phyloP scores from a whole-genome alignment of 108 stramenopile genomes.

The Licmophora abbreviata region DNA sequence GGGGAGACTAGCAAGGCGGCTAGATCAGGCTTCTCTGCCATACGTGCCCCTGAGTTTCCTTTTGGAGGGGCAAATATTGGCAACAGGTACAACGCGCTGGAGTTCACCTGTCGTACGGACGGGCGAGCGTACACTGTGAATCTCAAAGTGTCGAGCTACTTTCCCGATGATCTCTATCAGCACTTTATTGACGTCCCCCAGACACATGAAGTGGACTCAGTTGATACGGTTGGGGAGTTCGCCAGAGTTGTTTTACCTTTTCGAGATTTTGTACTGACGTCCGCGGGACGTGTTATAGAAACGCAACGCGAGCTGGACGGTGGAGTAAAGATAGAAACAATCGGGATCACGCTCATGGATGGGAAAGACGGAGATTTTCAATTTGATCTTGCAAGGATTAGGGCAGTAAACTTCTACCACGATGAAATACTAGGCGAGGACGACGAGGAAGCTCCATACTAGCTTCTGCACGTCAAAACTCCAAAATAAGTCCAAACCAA shows the following conservation, averaged over 20 bases:
- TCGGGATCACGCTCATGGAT: slow-evolving; percentile 81
- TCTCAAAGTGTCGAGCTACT: slow-evolving; percentile 53
- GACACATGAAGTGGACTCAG: neutral
- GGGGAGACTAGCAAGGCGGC: slow-evolving; percentile 27
- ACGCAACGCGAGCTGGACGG: slow-evolving; percentile 58
- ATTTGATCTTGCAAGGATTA: slow-evolving; percentile 66
- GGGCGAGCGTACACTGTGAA: slow-evolving; percentile 71
- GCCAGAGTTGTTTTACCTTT: slow-evolving; percentile 50
- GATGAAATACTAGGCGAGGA: slow-evolving; percentile 4
- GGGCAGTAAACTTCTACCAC: slow-evolving; percentile 62
- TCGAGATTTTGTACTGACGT: slow-evolving; percentile 52
- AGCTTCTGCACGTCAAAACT: neutral
- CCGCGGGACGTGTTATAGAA: slow-evolving; percentile 46
- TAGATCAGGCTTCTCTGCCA: slow-evolving; percentile 73
- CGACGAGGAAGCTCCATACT: slow-evolving; percentile 6
- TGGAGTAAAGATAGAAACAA: slow-evolving; percentile 44
- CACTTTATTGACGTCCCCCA: slow-evolving; percentile 47
- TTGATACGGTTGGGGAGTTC: slow-evolving; percentile 21
- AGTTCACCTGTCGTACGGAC: slow-evolving; percentile 72
- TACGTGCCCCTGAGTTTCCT: slow-evolving; percentile 68
- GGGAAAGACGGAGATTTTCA: slow-evolving; percentile 67
- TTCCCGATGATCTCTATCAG: slow-evolving; percentile 80
- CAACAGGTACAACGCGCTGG: slow-evolving; percentile 63
- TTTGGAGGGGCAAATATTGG: slow-evolving; percentile 54
- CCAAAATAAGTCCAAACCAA: neutral